Evolutionary conservation across 2,329 filamentous ascomycete species (phyloP).

Genomic region (Pseudocercospora vitis): DNA sequence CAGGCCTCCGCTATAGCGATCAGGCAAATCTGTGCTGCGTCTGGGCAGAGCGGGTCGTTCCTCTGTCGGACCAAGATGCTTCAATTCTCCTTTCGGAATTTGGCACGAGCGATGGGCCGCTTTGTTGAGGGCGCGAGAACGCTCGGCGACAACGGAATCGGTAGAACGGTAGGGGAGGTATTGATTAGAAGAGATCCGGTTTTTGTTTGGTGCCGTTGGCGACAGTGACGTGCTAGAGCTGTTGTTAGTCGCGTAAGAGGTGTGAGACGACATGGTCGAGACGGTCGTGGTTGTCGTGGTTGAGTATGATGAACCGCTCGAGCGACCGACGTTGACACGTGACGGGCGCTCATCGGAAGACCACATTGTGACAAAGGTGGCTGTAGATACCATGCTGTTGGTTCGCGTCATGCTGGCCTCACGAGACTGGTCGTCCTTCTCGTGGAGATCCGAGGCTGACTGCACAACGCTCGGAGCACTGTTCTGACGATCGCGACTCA

Average conservation of each 20-base stretch:
- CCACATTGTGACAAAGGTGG: constrained; percentile 30
- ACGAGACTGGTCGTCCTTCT: constrained; percentile 24
- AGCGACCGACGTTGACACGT: constrained; percentile 18
- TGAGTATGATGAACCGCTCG: constrained; percentile 18
- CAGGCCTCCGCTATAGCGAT: constrained; percentile 41
- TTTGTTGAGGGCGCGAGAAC: constrained; percentile 29
- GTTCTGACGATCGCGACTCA: constrained; percentile 9
- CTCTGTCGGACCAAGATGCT: constrained; percentile 8
- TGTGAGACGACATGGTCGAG: constrained; percentile 14
- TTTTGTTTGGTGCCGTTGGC: constrained; percentile 17
- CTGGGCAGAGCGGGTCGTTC: constrained; percentile 6
- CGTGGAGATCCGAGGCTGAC: constrained; percentile 25
- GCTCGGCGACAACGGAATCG: constrained; percentile 29
- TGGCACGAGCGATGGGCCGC: constrained; percentile 22
- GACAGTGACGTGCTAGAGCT: background rate
- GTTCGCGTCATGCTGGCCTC: constrained; percentile 27
- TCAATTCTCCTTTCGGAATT: constrained; percentile 10
- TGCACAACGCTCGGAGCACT: constrained; percentile 19
- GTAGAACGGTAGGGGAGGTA: constrained; percentile 30
- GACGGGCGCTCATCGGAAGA: constrained; percentile 25
- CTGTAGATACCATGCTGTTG: constrained; percentile 32
- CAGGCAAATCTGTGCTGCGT: constrained; percentile 18
- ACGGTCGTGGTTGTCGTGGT: constrained; percentile 20
- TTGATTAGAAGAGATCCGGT: constrained; percentile 12
- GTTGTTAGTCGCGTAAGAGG: constrained; percentile 12